These are phyloP conservation scores for Rhodomyrtus tomentosa DNA, from an alignment of 345 rosid species.

Conservation along the genomic window DNA sequence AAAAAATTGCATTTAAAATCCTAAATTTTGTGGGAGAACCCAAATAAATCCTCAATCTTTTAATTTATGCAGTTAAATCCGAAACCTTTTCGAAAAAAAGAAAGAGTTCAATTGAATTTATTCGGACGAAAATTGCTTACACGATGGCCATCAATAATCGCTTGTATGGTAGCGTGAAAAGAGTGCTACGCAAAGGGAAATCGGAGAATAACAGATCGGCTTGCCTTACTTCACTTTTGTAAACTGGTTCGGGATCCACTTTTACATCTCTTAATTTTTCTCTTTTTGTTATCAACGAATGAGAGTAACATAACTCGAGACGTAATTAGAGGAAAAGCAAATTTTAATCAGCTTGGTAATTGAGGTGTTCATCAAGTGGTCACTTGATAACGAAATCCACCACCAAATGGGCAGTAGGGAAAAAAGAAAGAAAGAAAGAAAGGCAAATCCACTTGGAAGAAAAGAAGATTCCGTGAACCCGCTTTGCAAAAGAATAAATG, in stretches of 20 bases:
- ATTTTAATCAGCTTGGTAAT: not conserved
- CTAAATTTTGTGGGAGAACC: not conserved
- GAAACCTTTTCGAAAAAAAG: not conserved
- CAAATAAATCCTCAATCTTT: not conserved
- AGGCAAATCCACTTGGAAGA: not conserved
- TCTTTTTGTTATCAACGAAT: not conserved
- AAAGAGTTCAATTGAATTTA: not conserved
- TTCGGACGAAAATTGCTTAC: not conserved
- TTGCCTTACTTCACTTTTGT: not conserved
- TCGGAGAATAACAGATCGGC: not conserved
- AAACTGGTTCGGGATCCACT: too few relatives aligned
- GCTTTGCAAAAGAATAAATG: not conserved
- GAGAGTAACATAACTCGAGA: not conserved
- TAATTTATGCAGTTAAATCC: not conserved
- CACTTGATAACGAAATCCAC: not conserved
- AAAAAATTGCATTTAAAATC: not conserved
- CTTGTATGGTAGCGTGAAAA: not conserved
- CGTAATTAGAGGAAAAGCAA: not conserved
- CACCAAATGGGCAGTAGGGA: not conserved
- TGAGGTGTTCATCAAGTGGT: not conserved
- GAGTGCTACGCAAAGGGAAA: fast-evolving
- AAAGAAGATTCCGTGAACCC: not conserved
- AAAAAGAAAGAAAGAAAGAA: too few relatives aligned
- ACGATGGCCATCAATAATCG: not conserved
- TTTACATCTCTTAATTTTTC: too few relatives aligned